phyloP scores from a whole-genome alignment of 2,329 filamentous ascomycete species.

The Trichoderma atrobrunneum region DNA sequence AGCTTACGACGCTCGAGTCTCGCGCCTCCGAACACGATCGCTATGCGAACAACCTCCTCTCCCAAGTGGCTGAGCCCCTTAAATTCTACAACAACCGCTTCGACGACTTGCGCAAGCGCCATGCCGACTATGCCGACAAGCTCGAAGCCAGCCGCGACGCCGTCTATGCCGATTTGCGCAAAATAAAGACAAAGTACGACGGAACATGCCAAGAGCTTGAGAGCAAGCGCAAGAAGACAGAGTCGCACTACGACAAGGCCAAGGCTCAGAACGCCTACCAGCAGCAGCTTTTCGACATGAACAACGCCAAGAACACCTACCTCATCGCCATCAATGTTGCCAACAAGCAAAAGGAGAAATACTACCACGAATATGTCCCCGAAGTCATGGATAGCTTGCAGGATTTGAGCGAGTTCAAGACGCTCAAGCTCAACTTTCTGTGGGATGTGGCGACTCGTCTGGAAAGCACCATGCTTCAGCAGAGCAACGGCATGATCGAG shows the following conservation, averaged over 20 bases:
- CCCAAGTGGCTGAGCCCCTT: conserved; percentile 81
- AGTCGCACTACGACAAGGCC: conserved; percentile 87
- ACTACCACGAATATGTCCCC: conserved; percentile 95
- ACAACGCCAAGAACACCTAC: conserved; percentile 98
- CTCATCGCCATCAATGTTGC: conserved; percentile 93
- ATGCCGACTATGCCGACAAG: conserved; percentile 83
- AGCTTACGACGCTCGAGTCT: conserved; percentile 84
- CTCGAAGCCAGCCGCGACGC: conserved; percentile 85
- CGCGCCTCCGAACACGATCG: conserved; percentile 86
- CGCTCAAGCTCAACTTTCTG: conserved; percentile 76
- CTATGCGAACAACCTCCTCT: conserved; percentile 74
- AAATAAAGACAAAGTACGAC: conserved; percentile 92
- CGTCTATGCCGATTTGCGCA: conserved; percentile 80
- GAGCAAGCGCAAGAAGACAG: conserved; percentile 88
- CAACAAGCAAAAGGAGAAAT: conserved; percentile 95
- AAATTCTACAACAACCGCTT: conserved; percentile 71
- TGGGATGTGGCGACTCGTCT: conserved; percentile 80
- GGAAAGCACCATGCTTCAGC: conserved; percentile 73
- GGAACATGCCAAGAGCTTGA: conserved; percentile 91
- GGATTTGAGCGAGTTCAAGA: conserved; percentile 87
- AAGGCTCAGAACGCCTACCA: conserved; percentile 92
- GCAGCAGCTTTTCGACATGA: conserved; percentile 91
- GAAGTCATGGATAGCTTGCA: conserved; percentile 91
- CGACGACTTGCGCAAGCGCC: conserved; percentile 89
- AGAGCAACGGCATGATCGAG: conserved; percentile 69